Percentiles rank a stretch among this genome's conserved stretches.
phyloP scores from a whole-genome alignment of 116 monocot genomes.

The Phalaenopsis hybrid region DNA sequence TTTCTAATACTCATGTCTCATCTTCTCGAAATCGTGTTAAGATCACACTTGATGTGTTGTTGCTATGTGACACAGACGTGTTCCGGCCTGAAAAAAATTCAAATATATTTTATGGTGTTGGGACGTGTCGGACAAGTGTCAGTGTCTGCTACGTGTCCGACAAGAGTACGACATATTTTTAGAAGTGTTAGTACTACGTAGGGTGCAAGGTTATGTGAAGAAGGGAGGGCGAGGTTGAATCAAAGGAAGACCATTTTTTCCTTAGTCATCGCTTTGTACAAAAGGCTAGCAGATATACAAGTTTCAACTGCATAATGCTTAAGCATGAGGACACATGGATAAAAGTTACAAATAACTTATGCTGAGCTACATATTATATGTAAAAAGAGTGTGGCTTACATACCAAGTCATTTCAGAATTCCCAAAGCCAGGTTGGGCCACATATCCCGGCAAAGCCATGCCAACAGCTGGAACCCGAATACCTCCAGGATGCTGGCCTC shows the following conservation, averaged over 20 bases:
- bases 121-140: too few species aligned
- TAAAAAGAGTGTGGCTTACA: not conserved
- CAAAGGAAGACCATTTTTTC: not conserved
- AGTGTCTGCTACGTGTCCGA: too few species aligned
- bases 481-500: slow-evolving; percentile 74
- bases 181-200: too few species aligned
- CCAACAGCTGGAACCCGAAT: slow-evolving; percentile 86
- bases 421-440: slow-evolving; percentile 41
- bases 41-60: too few species aligned
- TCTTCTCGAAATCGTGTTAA: too few species aligned
- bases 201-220: not conserved
- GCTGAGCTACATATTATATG: not conserved
- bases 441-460: slow-evolving; percentile 90
- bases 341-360: not conserved
- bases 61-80: too few species aligned
- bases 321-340: not conserved
- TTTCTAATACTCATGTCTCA: too few species aligned
- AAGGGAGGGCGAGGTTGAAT: not conserved
- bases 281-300: not conserved
- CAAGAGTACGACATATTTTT: too few species aligned
- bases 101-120: too few species aligned
- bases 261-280: not conserved
- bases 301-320: not conserved
- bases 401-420: slow-evolving; percentile 98
- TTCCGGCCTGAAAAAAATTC: too few species aligned